These are phyloP conservation scores for Microdochium bolleyi DNA, from an alignment of 2,329 filamentous ascomycete genomes.

Conservation along the genomic window DNA sequence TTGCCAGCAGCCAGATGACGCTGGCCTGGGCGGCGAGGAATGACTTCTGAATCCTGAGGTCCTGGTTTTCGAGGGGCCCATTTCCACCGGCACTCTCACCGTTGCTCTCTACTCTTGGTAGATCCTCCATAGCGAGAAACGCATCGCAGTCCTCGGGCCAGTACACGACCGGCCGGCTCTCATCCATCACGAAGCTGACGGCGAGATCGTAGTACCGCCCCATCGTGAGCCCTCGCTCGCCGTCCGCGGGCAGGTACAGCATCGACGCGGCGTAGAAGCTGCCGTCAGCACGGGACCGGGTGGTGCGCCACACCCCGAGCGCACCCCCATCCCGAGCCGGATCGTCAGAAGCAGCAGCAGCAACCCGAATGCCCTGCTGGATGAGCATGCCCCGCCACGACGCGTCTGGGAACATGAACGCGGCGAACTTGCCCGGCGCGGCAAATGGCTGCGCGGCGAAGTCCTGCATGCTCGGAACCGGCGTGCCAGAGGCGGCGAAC, in stretches of 20 bases:
- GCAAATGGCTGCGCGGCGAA: not conserved
- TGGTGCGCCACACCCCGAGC: not conserved
- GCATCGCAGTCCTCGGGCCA: not conserved
- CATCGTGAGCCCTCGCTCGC: not conserved
- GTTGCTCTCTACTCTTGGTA: not conserved
- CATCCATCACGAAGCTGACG: not conserved
- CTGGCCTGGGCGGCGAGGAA: not conserved
- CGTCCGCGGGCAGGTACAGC: not conserved
- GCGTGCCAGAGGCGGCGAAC: not conserved
- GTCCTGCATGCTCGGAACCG: not conserved
- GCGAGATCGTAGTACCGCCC: not conserved
- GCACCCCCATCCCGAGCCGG: not conserved
- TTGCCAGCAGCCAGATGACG: not conserved
- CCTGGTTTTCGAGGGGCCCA: not conserved
- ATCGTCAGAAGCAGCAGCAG: not conserved
- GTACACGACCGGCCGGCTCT: not conserved
- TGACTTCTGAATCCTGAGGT: not conserved
- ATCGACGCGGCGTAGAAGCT: not conserved
- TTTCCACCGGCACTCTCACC: not conserved
- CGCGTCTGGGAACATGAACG: conserved; percentile 1
- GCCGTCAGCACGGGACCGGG: not conserved
- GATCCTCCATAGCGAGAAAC: not conserved
- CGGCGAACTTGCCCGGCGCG: not conserved
- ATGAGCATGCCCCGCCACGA: conserved; percentile 3
- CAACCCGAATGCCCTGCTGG: not conserved